Evolutionary conservation across 768 basidiomycete species (phyloP).

Genomic region (Antrodiella citrinella): DNA sequence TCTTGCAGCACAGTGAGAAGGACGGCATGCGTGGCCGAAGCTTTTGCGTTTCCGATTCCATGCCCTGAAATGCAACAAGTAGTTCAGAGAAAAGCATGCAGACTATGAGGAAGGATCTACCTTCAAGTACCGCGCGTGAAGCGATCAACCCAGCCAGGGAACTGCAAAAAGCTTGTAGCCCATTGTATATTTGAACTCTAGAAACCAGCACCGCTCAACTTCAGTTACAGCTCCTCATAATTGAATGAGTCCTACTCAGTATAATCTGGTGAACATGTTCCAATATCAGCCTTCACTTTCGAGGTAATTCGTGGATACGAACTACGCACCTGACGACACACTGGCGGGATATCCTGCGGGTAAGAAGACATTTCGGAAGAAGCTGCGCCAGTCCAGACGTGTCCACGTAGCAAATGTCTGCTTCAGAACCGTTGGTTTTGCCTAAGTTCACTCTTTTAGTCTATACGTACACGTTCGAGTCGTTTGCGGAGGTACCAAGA

Average conservation of each 20-base stretch:
- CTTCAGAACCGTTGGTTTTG: too few relatives aligned
- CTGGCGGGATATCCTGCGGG: constrained; percentile 54
- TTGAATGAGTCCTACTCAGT: neutral
- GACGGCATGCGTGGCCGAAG: constrained; percentile 57
- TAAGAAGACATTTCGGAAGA: constrained; percentile 44
- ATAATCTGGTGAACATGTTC: too few relatives aligned
- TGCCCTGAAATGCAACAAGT: constrained; percentile 35
- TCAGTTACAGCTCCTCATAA: neutral
- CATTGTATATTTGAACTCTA: constrained; percentile 1
- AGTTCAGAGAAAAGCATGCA: too few relatives aligned
- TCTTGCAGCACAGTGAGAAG: constrained; percentile 62
- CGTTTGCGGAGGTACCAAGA: too few relatives aligned
- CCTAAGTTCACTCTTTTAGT: too few relatives aligned
- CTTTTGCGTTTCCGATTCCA: constrained; percentile 62
- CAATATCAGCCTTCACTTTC: too few relatives aligned
- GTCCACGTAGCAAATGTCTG: too few relatives aligned
- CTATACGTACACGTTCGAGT: too few relatives aligned
- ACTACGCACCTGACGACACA: constrained; percentile 46
- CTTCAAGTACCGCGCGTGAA: constrained; percentile 62
- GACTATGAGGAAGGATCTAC: too few relatives aligned
- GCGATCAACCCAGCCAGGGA: constrained; percentile 56
- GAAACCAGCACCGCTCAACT: neutral
- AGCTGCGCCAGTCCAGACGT: constrained; percentile 11
- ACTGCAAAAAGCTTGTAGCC: constrained; percentile 63
- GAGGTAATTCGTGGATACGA: too few relatives aligned